These are phyloP conservation scores for Yamadazyma tumulicola DNA, from an alignment of 805 yeast genomes.

Conservation along the genomic window DNA sequence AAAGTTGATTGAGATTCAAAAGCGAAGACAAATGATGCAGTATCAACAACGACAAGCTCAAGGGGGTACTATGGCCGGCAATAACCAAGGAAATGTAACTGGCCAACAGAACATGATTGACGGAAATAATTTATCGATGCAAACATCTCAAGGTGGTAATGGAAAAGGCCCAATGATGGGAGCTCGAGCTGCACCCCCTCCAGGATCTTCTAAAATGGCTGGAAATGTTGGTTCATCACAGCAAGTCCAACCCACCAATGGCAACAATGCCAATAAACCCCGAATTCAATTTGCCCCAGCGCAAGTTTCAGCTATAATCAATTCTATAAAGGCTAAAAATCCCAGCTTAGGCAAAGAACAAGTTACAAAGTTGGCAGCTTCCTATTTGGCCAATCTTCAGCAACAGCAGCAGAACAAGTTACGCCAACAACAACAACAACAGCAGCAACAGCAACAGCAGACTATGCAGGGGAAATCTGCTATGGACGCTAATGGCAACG, in stretches of 20 bases:
- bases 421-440: conserved; percentile 23
- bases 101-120: not conserved
- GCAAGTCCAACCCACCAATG: conserved; percentile 16
- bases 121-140: not conserved
- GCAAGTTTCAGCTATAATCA: conserved; percentile 63
- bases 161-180: conserved; percentile 14
- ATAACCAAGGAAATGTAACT: not conserved
- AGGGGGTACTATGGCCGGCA: conserved; percentile 1
- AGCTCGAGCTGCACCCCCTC: conserved; percentile 10
- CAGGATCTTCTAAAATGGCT: conserved; percentile 1
- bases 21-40: conserved; percentile 47
- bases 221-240: conserved; percentile 4
- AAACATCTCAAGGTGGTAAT: not conserved
- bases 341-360: conserved; percentile 62
- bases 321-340: conserved; percentile 61
- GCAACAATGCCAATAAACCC: conserved; percentile 18
- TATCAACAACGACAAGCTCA: conserved; percentile 31
- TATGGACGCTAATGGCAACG: conserved; percentile 2
- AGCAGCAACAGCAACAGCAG: conserved; percentile 3
- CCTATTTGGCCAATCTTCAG: conserved; percentile 57
- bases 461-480: conserved; percentile 3
- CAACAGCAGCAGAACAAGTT: conserved; percentile 44
- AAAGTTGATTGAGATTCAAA: conserved; percentile 50
- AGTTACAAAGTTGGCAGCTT: conserved; percentile 63
- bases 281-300: conserved; percentile 51